Evolutionary conservation across 2,329 filamentous ascomycete species (phyloP).

Genomic region (Metarhizium anisopliae): DNA sequence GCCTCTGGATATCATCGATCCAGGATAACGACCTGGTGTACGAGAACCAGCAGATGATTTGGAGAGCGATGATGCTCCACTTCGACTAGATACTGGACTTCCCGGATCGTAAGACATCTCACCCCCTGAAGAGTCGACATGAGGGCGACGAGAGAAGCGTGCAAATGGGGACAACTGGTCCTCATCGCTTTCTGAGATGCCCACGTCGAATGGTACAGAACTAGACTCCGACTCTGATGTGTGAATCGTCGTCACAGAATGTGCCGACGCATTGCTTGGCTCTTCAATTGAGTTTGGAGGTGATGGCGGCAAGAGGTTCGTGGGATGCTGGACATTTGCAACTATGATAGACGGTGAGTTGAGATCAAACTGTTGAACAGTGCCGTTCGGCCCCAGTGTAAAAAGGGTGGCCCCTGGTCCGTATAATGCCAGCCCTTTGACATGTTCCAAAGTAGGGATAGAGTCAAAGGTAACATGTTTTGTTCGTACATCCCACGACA

Average conservation of each 20-base stretch:
- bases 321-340: conserved; percentile 77
- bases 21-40: conserved; percentile 38
- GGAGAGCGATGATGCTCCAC: conserved; percentile 50
- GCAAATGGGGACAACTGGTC: conserved; percentile 68
- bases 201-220: conserved; percentile 46
- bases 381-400: conserved; percentile 78
- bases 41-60: conserved; percentile 47
- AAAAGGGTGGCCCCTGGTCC: conserved; percentile 88
- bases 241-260: conserved; percentile 35
- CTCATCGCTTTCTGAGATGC: conserved; percentile 66
- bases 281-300: conserved; percentile 76
- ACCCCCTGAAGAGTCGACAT: conserved; percentile 48
- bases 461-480: conserved; percentile 88
- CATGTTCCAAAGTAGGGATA: conserved; percentile 74
- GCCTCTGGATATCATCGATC: conserved; percentile 43
- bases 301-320: conserved; percentile 68
- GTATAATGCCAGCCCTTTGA: conserved; percentile 77
- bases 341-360: conserved; percentile 76
- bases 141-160: conserved; percentile 64
- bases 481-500: conserved; percentile 96
- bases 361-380: conserved; percentile 90
- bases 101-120: conserved; percentile 49
- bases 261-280: conserved; percentile 43
- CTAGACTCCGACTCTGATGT: conserved; percentile 46
- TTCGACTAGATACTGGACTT: conserved; percentile 57